Evolutionary conservation across 2,329 filamentous ascomycete species (phyloP).

Genomic region (Cladobotryum mycophilum): DNA sequence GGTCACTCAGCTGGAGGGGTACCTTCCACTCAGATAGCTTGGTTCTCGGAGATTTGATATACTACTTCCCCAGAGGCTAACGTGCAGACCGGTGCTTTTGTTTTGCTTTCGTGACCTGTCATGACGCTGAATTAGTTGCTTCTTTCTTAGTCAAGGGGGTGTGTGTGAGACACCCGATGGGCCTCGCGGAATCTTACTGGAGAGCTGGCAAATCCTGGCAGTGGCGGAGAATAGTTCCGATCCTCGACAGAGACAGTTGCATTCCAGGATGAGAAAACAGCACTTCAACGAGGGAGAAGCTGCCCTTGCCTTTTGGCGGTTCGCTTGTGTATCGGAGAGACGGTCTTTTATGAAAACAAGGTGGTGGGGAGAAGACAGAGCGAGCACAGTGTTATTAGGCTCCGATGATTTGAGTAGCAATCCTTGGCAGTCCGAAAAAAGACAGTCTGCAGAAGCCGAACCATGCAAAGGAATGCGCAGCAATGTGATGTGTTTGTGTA

Average conservation of each 20-base stretch:
- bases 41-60: constrained; percentile 35
- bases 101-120: constrained; percentile 24
- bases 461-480: neutral
- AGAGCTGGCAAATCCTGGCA: constrained; percentile 24
- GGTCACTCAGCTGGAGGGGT: constrained; percentile 25
- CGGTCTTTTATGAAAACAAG: neutral
- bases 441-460: neutral
- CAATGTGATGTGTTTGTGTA: neutral
- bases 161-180: constrained; percentile 31
- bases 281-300: constrained; percentile 11
- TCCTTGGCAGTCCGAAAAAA: constrained; percentile 2
- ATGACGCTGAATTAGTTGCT: constrained; percentile 28
- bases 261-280: constrained; percentile 30
- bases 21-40: constrained; percentile 22
- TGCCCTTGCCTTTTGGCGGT: constrained; percentile 19
- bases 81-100: constrained; percentile 25
- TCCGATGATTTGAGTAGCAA: neutral
- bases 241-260: constrained; percentile 32
- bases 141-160: constrained; percentile 23
- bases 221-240: constrained; percentile 29
- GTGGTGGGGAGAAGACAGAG: neutral
- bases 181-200: constrained; percentile 28
- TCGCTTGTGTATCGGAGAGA: constrained; percentile 14
- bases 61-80: constrained; percentile 25
- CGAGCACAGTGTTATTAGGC: neutral